These are phyloP conservation scores for Phialocephala sp. DNA, from an alignment of 2,329 filamentous ascomycete species.

Conservation along the genomic window DNA sequence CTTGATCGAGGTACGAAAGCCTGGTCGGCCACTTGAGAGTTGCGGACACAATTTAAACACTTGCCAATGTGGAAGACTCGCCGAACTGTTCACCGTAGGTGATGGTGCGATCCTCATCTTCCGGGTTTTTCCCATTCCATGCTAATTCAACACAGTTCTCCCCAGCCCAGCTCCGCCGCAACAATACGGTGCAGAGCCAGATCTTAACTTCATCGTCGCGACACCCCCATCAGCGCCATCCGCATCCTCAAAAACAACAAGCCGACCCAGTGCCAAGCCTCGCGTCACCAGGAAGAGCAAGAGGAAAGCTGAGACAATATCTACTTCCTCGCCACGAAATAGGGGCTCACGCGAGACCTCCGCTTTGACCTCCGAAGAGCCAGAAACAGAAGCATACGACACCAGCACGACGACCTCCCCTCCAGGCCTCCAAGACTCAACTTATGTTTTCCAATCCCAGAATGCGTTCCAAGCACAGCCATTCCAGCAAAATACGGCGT, in stretches of 20 bases:
- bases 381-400: background rate
- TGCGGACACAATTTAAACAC: constrained; percentile 37
- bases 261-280: background rate
- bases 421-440: background rate
- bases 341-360: constrained; percentile 5
- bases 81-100: constrained; percentile 27
- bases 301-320: background rate
- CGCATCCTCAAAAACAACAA: background rate
- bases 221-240: background rate
- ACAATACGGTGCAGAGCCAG: background rate
- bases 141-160: background rate
- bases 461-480: too few relatives aligned
- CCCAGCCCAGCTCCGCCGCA: background rate
- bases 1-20: constrained; percentile 39
- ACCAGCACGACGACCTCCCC: background rate
- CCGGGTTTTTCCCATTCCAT: background rate
- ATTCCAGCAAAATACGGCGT: background rate
- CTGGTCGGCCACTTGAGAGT: constrained; percentile 38
- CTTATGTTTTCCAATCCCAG: background rate
- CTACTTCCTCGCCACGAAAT: background rate
- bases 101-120: constrained; percentile 14
- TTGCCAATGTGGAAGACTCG: constrained; percentile 35
- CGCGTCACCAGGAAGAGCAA: constrained; percentile 14
- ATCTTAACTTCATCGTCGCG: constrained; percentile 7
- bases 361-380: background rate